These are phyloP conservation scores for Verticillium nonalfalfae DNA, from an alignment of 2,329 filamentous ascomycete genomes.

Conservation along the genomic window DNA sequence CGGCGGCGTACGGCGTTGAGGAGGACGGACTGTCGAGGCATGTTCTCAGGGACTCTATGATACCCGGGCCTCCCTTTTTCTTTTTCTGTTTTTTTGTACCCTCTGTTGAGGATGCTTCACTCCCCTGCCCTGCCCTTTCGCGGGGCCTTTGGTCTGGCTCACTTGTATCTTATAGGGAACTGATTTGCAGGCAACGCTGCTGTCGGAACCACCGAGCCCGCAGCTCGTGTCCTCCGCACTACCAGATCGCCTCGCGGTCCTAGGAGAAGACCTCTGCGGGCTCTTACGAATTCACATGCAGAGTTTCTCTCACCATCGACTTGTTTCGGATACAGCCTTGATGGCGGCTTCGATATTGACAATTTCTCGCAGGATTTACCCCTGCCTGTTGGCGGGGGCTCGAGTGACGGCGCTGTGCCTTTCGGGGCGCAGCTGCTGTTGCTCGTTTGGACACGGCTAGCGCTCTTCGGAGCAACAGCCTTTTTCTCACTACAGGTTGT, in stretches of 20 bases:
- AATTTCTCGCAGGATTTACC: background rate
- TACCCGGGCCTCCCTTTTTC: background rate
- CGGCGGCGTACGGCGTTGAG: background rate
- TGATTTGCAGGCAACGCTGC: background rate
- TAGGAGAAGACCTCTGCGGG: background rate
- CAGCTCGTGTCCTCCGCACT: background rate
- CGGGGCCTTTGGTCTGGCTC: background rate
- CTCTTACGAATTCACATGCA: background rate
- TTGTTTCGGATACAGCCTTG: too few species aligned
- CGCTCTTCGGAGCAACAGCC: constrained; percentile 1
- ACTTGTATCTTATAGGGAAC: background rate
- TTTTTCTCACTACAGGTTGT: constrained; percentile 48
- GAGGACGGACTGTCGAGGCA: background rate
- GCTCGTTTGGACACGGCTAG: background rate
- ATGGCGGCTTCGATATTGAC: too few species aligned
- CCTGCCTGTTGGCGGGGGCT: background rate
- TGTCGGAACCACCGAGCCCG: background rate
- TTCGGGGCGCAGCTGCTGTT: background rate
- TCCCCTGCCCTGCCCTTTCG: background rate
- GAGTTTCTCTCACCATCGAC: background rate
- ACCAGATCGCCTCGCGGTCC: background rate
- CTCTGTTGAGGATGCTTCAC: too few species aligned
- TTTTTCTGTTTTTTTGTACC: background rate
- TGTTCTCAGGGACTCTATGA: background rate
- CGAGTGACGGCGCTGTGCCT: background rate